Percentiles rank a stretch among this genome's conserved stretches.
These are phyloP conservation scores for Backusella tuberculispora DNA, from an alignment of 192 early-diverging fungal genomes.

Conservation along the genomic window DNA sequence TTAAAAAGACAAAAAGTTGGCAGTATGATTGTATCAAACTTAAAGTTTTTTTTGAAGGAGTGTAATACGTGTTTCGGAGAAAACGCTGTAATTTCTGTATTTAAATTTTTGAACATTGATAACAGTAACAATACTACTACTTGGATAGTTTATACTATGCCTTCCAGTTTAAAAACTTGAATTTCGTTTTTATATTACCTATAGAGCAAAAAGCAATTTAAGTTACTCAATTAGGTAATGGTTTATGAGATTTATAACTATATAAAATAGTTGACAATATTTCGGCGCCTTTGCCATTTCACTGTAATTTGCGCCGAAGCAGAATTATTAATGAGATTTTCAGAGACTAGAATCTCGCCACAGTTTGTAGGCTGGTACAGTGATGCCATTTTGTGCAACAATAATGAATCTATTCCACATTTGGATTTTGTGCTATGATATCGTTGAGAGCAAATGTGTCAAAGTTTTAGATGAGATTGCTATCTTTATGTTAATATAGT, in stretches of 20 bases:
- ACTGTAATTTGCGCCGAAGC: neutral
- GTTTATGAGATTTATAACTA: neutral
- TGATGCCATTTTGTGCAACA: neutral
- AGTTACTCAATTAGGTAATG: neutral
- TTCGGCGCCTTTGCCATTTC: neutral
- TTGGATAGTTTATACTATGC: neutral
- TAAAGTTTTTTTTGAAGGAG: no score
- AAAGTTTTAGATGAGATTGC: neutral
- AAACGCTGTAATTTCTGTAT: no score
- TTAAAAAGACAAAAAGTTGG: no score
- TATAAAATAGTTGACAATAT: neutral
- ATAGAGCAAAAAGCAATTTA: neutral
- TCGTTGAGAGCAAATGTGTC: neutral
- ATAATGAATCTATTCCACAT: neutral
- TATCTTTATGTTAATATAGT: neutral
- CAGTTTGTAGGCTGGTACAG: neutral
- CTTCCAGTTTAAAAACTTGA: neutral
- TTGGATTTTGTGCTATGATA: neutral
- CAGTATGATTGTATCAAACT: no score
- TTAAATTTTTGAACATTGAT: neutral
- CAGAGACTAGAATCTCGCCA: constrained; percentile 4
- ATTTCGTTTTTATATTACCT: neutral
- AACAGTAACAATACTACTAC: no score
- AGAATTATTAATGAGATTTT: neutral
- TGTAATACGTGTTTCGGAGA: no score